Conservation (phyloP, 2,329 filamentous ascomycete species). For the Neonectria punicea region DNA sequence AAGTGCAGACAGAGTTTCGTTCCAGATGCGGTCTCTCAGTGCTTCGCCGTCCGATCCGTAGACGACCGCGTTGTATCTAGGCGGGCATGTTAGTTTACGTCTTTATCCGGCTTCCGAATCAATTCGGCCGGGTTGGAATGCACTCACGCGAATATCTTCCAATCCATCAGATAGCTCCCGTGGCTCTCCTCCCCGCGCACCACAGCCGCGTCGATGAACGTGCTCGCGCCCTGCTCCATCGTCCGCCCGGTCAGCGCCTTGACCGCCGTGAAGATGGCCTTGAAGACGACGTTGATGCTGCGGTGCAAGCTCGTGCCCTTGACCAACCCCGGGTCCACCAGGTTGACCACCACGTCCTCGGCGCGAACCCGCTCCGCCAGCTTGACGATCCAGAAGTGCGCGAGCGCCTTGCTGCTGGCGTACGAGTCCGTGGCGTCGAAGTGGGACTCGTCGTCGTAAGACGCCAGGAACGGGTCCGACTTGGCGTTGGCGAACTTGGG, state of each 20-base stretch:
- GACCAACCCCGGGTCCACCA: constrained; percentile 58
- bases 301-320: constrained; percentile 55
- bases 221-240: constrained; percentile 32
- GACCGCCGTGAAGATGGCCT: constrained; percentile 3
- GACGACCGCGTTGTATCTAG: constrained; percentile 45
- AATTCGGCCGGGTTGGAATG: neutral
- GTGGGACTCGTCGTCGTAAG: constrained; percentile 44
- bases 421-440: constrained; percentile 41
- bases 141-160: constrained; percentile 41
- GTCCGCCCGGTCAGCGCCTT: constrained; percentile 29
- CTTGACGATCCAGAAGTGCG: constrained; percentile 50
- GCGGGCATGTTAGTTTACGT: constrained; percentile 26
- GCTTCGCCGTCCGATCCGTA: constrained; percentile 49
- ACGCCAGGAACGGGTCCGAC: constrained; percentile 38
- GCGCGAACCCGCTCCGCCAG: constrained; percentile 50
- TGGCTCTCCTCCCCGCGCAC: constrained; percentile 37
- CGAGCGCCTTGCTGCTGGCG: constrained; percentile 45
- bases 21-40: constrained; percentile 52
- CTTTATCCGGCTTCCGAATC: neutral
- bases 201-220: constrained; percentile 35
- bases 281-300: constrained; percentile 38
- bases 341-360: constrained; percentile 57
- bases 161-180: constrained; percentile 39
- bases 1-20: constrained; percentile 51
- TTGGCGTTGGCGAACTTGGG: constrained; percentile 40